These are phyloP conservation scores for Xanthoconium separans DNA, from an alignment of 1,284 basidiomycete genomes.

Conservation along the genomic window DNA sequence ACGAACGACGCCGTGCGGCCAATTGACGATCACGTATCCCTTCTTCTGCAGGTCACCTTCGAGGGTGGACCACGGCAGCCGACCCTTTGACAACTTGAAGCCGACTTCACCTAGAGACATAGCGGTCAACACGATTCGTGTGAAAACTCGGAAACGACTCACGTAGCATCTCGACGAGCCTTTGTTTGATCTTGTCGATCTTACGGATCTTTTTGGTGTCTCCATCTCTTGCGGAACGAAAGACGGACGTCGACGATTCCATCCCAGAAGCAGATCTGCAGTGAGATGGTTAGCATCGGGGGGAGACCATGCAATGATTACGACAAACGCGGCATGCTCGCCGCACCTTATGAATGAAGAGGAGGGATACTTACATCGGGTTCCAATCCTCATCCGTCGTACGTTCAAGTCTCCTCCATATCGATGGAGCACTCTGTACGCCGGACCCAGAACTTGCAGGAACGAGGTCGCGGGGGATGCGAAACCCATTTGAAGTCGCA, in stretches of 20 bases:
- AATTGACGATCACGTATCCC: conserved; percentile 6
- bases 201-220: background rate
- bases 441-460: background rate
- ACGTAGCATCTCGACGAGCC: conserved; percentile 14
- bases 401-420: no score
- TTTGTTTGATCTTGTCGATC: conserved; percentile 4
- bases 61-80: conserved; percentile 12
- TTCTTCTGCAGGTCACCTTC: background rate
- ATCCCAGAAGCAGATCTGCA: background rate
- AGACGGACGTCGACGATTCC: background rate
- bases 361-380: background rate
- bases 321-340: background rate
- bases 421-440: no score
- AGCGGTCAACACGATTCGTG: fast-evolving
- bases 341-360: background rate
- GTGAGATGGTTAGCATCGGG: background rate
- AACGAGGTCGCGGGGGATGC: background rate
- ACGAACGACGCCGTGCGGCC: conserved; percentile 1
- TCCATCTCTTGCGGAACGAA: background rate
- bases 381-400: background rate
- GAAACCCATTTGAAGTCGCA: no score
- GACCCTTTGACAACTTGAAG: background rate
- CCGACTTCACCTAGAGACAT: background rate
- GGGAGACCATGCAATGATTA: no score
- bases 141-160: background rate